Percentiles rank a stretch among this genome's conserved stretches.
Evolutionary conservation across 2,329 filamentous ascomycete genomes (phyloP).

Genomic region (Pseudogymnoascus sp.): DNA sequence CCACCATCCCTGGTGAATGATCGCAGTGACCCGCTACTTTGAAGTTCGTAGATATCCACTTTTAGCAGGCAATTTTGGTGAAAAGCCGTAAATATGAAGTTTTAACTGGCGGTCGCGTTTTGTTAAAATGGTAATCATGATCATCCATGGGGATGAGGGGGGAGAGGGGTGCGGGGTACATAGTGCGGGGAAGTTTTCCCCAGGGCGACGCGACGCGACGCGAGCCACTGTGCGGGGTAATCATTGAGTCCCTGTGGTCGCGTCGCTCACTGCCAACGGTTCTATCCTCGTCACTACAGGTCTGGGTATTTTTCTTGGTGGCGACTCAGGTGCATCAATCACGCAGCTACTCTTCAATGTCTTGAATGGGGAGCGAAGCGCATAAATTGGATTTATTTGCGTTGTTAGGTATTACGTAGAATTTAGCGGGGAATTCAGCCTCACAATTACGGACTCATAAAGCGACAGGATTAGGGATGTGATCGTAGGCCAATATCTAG

Average conservation of each 20-base stretch:
- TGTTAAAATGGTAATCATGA: not conserved
- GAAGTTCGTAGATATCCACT: not conserved
- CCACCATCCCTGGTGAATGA: not conserved
- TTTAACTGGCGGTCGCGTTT: not conserved
- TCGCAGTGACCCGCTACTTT: not conserved
- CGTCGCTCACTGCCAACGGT: not conserved
- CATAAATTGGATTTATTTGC: conserved; percentile 18
- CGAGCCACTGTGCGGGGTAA: not conserved
- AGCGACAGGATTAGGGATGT: too few relatives aligned
- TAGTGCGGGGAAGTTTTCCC: not conserved
- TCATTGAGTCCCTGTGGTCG: not conserved
- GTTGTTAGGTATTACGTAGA: conserved; percentile 19
- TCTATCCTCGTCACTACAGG: not conserved
- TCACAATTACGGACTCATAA: too few relatives aligned
- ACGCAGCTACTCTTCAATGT: conserved; percentile 10
- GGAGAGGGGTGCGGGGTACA: not conserved
- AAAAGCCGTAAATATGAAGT: not conserved
- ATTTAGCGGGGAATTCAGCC: not conserved
- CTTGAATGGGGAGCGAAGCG: conserved; percentile 22
- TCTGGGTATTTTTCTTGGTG: not conserved
- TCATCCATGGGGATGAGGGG: not conserved
- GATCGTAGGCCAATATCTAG: not conserved
- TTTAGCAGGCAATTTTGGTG: not conserved
- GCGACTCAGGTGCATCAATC: not conserved
- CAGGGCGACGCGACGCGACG: not conserved